Conservation (phyloP, 2,329 filamentous ascomycete species). For the Venturia pyrina region DNA sequence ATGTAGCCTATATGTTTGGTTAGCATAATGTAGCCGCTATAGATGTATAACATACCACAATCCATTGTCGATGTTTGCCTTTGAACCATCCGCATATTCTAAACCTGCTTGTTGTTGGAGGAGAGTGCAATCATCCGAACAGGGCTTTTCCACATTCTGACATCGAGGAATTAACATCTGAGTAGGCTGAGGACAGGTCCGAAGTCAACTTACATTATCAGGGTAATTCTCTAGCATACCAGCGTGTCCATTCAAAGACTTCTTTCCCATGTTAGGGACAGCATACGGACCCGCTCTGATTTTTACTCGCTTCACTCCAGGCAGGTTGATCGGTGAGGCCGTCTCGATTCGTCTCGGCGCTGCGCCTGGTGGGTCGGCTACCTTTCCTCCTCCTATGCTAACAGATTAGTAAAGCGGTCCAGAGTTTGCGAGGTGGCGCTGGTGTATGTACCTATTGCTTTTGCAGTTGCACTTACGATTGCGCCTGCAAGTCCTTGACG, state of each 20-base stretch:
- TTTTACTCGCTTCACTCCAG: constrained; percentile 5
- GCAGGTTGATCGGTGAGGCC: not conserved
- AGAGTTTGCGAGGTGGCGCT: not conserved
- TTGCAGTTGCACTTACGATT: not conserved
- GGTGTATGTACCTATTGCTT: not conserved
- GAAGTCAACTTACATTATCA: not conserved
- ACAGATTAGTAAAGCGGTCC: not conserved
- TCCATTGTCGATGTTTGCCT: constrained; percentile 8
- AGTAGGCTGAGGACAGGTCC: not conserved
- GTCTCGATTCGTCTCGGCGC: not conserved
- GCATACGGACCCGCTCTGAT: constrained; percentile 11
- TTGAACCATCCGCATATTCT: constrained; percentile 10
- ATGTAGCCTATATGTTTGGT: constrained; percentile 1
- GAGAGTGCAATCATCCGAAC: constrained; percentile 4
- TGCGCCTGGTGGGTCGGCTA: constrained; percentile 5
- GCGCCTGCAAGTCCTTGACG: not conserved
- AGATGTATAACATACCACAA: not conserved
- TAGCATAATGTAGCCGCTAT: not conserved
- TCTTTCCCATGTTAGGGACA: constrained; percentile 9
- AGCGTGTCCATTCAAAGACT: constrained; percentile 1
- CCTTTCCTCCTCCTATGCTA: not conserved
- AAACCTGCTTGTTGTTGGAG: constrained; percentile 5
- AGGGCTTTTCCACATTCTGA: constrained; percentile 4
- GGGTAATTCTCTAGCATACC: constrained; percentile 12
- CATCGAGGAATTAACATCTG: not conserved